Conservation (phyloP, 768 basidiomycete species). For the Suillus occidentalis region DNA sequence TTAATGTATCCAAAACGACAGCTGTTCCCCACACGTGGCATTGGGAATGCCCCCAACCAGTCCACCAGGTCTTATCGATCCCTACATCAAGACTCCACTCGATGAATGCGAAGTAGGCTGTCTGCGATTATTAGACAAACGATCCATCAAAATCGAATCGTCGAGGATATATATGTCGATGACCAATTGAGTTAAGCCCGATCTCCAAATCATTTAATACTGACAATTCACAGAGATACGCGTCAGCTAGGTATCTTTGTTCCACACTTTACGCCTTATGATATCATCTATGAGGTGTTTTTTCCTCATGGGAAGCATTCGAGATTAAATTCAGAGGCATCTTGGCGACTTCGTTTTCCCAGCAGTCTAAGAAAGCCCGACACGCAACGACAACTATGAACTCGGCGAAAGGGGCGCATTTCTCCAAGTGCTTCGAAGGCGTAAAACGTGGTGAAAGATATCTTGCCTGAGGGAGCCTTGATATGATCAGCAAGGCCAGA, state of each 20-base stretch:
- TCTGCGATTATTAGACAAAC: not conserved
- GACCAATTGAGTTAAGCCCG: not conserved
- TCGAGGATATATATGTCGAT: not conserved
- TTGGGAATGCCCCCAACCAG: conserved; percentile 79
- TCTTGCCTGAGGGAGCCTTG: not conserved
- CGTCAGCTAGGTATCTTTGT: not conserved
- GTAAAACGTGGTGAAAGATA: not conserved
- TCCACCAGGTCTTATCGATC: not conserved
- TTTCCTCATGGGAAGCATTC: not conserved
- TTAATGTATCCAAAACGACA: too few species aligned
- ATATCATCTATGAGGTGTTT: not conserved
- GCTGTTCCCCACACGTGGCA: conserved; percentile 75
- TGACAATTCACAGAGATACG: not conserved
- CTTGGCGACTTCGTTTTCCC: not conserved
- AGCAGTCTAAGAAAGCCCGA: not conserved
- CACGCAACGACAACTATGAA: not conserved
- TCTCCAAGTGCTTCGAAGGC: not conserved
- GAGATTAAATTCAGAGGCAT: not conserved
- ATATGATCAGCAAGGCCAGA: not conserved
- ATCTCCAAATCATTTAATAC: not conserved
- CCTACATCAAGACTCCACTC: not conserved
- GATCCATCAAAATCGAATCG: not conserved
- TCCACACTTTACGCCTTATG: not conserved
- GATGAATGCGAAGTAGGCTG: not conserved
- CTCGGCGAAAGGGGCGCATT: not conserved